Conservation (phyloP, 164 flowering plant species). For the Stephania yunnanensis region DNA sequence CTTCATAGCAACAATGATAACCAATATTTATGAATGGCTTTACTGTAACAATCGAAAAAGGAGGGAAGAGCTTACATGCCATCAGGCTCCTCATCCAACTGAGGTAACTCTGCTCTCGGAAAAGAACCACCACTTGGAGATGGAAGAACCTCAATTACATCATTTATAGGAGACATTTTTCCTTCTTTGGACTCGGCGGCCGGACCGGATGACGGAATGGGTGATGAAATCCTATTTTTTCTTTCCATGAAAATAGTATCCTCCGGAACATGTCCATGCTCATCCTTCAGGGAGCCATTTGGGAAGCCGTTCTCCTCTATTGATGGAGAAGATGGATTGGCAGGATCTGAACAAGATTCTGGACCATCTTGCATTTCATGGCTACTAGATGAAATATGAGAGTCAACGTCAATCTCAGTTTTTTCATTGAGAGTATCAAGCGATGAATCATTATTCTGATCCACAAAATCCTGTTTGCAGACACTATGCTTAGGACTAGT, state of each 20-base stretch:
- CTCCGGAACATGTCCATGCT: constrained; percentile 3
- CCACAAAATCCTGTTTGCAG: constrained; percentile 15
- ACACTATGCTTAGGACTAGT: constrained; percentile 9
- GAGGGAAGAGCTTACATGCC: constrained; percentile 37
- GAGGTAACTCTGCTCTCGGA: not conserved
- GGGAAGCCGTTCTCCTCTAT: constrained; percentile 18
- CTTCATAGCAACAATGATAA: not conserved
- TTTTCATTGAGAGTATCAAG: constrained; percentile 4
- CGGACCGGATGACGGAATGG: constrained; percentile 9
- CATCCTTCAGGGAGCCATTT: constrained; percentile 5
- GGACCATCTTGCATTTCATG: constrained; percentile 12
- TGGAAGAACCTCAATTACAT: not conserved
- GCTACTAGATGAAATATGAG: constrained; percentile 14
- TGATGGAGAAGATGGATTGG: constrained; percentile 13
- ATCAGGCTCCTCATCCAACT: constrained; percentile 20
- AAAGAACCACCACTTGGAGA: constrained; percentile 6
- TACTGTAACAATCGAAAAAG: not conserved
- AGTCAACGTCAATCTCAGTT: constrained; percentile 6
- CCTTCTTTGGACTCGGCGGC: constrained; percentile 15
- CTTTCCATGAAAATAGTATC: constrained; percentile 14
- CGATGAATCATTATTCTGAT: constrained; percentile 15
- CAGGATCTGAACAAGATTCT: constrained; percentile 12
- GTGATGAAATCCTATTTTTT: constrained; percentile 15
- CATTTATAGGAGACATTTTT: not conserved
- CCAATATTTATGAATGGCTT: not conserved